Evolutionary conservation across 108 stramenopile species (phyloP), one percentile per base, ranked within the genome.

Genomic region (Skeletonema menzelii): DNA sequence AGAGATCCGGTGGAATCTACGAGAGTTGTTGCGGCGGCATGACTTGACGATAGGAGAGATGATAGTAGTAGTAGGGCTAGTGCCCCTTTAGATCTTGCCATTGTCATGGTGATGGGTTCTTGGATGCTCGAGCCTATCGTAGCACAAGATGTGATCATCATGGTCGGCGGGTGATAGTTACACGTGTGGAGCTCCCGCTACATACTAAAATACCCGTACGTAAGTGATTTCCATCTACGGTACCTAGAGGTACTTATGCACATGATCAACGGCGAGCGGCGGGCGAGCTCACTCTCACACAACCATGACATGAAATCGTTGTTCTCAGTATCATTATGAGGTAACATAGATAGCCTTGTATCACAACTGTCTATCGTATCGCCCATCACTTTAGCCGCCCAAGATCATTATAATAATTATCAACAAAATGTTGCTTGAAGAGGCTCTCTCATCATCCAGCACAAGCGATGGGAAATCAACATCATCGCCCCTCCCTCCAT

Each of bases 1-100:
- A 88, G 84, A 8, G 63, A 56, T 6, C 88, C 88, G 2, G 85
- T 66, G 15, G 88, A 65, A 59, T 90, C 86, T 35, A 90, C 82
- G 40, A 90, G 76, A 3, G 73, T 78, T 19, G 69, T 83, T 14
- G 57, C 10, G 4, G 67, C 73, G 22, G 44, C 44, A n/a, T 27
- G 35, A 59, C 10, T 40, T n/a, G 56, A 17, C 37, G 27, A 40
- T 58, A 15, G 62, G 53, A 40, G 59, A 8, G 28, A 67, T 19
- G 26, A 55, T 0, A 60, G 59, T 0, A 60, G 59, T 1, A 53
- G 22, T 1, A 53, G 20, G 22, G 49, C 49, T 22, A 53, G n/a
- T 8, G 49, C 49, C 49, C 20, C 49, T 53, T 53, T 53, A 22
- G 49, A 53, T 20, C 49, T 53, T n/a, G 49, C 22, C 49, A 24